These are phyloP conservation scores for Fusarium verrucosum DNA, from an alignment of 2,329 filamentous ascomycete species.

Conservation along the genomic window DNA sequence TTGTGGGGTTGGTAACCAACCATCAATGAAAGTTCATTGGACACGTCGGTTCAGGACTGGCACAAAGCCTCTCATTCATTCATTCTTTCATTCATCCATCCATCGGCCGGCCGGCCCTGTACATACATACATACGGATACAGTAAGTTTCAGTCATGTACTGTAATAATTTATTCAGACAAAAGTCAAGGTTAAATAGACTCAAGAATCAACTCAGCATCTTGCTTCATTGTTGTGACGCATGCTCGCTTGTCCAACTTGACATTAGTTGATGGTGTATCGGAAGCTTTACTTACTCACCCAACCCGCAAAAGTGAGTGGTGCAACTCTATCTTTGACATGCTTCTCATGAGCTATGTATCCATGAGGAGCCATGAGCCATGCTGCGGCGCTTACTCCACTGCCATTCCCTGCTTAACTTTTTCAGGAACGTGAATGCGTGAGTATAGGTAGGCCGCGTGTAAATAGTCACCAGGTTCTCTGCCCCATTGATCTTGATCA, in stretches of 20 bases:
- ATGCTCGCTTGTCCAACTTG: constrained; percentile 28
- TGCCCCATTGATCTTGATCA: constrained; percentile 3
- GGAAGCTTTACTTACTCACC: constrained; percentile 20
- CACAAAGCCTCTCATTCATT: constrained; percentile 25
- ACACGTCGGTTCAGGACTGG: constrained; percentile 7
- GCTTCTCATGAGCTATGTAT: constrained; percentile 27
- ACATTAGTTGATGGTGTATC: constrained; percentile 14
- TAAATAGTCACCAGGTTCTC: constrained; percentile 25
- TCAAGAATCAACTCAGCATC: constrained; percentile 10
- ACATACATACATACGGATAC: too few relatives aligned
- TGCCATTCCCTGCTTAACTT: constrained; percentile 39
- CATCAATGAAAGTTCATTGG: constrained; percentile 24
- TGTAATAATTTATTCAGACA: constrained; percentile 5
- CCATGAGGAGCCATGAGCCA: constrained; percentile 33
- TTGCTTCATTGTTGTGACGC: constrained; percentile 2
- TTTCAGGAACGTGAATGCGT: constrained; percentile 41
- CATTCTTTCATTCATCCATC: too few relatives aligned
- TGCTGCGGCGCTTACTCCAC: constrained; percentile 35
- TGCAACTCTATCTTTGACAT: constrained; percentile 25
- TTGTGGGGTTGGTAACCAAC: constrained; percentile 12
- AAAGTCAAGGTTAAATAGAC: constrained; percentile 14
- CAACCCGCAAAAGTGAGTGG: constrained; percentile 25
- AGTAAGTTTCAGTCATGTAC: constrained; percentile 18
- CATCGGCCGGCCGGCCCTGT: too few relatives aligned
- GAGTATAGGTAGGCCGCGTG: constrained; percentile 28